Base-by-base conservation (phyloP, 148 eudicot species). In the Rhododendron simsii region DNA sequence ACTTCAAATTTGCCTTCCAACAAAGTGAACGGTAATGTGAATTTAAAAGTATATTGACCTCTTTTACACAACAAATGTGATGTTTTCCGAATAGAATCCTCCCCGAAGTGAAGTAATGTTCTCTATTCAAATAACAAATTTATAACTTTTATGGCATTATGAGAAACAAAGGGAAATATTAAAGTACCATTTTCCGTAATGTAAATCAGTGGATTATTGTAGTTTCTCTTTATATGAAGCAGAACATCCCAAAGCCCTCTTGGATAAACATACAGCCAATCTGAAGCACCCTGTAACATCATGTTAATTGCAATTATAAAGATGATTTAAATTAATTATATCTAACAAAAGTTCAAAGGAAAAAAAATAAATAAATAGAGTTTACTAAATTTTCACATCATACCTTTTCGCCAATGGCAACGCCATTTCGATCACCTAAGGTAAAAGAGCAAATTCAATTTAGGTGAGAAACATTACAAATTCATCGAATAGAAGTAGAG, bases 251-350 rank as follows among this genome's bases (percentile, higher is more conserved):
- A 48, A 50, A 80, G 12, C 15, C 61, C 82, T 23, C 23, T 23
- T n/a, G 81, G 81, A 47, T 78, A 78, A 78, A 78, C 33, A 78
- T 44, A 78, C 5, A 78, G 81, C 57, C 81, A 78, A 21, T 78
- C 81, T 78, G 81, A 78, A n/a, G 35, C 81, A 23, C 55, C 81
- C 57, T 78, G 20, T 11, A 44, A 16, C 0, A 77, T 77, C 21
- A 6, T 45, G 20, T 8, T 23, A 41, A 41, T 41, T 41, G 11
- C 7, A 4, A 18, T 5, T 3, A 41, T 18, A 77, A 20, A 77
- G 14, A 35, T 76, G 7, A 15, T 9, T 78, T 3, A 48, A 48
- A 0, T 48, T 48, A 48, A 6, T 41, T 41, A 41, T 41, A 41
- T 51, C 16, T 14, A 51, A 51, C 57, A 51, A 51, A 51, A 51